Evolutionary conservation across 2,329 filamentous ascomycete genomes (phyloP).

Genomic region (Aspergillus chevalieri): DNA sequence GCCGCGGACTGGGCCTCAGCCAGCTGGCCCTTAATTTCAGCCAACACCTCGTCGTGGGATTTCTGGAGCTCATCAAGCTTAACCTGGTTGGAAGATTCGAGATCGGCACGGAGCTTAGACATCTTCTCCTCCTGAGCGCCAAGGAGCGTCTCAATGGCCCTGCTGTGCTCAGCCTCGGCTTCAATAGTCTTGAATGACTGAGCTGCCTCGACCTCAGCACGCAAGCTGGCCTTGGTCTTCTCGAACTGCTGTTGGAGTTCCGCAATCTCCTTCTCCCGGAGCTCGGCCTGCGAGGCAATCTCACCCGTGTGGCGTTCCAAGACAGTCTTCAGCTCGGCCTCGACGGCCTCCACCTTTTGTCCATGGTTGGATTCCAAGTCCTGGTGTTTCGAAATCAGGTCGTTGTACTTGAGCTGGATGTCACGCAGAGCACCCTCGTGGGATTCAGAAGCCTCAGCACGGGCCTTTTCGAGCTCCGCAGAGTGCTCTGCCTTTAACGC

Average conservation of each 20-base stretch:
- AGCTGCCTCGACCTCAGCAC: conserved; percentile 33
- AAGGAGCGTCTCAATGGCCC: conserved; percentile 37
- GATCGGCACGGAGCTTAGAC: conserved; percentile 28
- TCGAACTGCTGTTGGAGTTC: conserved; percentile 32
- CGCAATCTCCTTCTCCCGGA: conserved; percentile 24
- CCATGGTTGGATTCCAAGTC: conserved; percentile 28
- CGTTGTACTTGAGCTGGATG: conserved; percentile 31
- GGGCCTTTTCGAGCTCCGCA: conserved; percentile 27
- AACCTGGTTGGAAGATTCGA: conserved; percentile 29
- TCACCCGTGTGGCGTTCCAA: conserved; percentile 21
- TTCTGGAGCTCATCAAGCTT: conserved; percentile 33
- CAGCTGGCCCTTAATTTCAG: conserved; percentile 29
- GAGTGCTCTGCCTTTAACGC: conserved; percentile 30
- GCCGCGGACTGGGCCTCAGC: conserved; percentile 28
- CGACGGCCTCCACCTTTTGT: conserved; percentile 23
- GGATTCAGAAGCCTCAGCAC: conserved; percentile 24
- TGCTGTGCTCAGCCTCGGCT: conserved; percentile 32
- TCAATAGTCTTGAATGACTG: conserved; percentile 30
- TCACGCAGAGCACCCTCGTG: conserved; percentile 24
- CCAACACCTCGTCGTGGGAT: conserved; percentile 29
- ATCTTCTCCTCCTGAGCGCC: conserved; percentile 35
- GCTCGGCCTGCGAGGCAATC: conserved; percentile 23
- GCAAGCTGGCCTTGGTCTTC: conserved; percentile 26
- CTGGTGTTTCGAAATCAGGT: conserved; percentile 20
- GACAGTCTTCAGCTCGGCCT: conserved; percentile 16